Evolutionary conservation across 2,329 filamentous ascomycete species (phyloP).

Genomic region (Ophiostoma triangulosporum): DNA sequence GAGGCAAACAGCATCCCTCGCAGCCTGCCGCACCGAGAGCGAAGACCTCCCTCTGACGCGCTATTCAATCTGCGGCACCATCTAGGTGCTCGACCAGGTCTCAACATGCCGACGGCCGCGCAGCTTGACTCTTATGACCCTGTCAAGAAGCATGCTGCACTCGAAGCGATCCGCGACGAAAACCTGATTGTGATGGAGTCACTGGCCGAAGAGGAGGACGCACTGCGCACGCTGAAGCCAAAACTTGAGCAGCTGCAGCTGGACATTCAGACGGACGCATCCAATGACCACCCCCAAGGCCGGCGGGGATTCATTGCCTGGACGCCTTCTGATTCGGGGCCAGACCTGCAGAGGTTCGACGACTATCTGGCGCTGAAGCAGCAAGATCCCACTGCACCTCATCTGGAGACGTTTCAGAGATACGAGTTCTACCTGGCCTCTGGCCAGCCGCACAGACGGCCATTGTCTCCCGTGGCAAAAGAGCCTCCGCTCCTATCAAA

Average conservation of each 20-base stretch:
- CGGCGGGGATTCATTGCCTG: not conserved
- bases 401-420: not conserved
- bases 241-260: not conserved
- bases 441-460: not conserved
- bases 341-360: not conserved
- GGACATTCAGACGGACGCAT: not conserved
- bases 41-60: not conserved
- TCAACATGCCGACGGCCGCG: not conserved
- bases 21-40: not conserved
- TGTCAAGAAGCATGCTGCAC: not conserved
- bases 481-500: not conserved
- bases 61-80: not conserved
- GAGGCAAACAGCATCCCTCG: not conserved
- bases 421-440: not conserved
- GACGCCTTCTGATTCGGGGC: not conserved
- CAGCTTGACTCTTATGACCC: not conserved
- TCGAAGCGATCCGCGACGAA: not conserved
- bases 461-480: not conserved
- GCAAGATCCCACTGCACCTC: not conserved
- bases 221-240: not conserved
- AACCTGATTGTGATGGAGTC: not conserved
- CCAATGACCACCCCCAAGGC: not conserved
- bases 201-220: not conserved
- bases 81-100: not conserved
- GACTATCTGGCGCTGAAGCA: conserved; percentile 1